Evolutionary conservation across 495 filamentous ascomycete species (phyloP).

Genomic region (Oleoguttula mirabilis): DNA sequence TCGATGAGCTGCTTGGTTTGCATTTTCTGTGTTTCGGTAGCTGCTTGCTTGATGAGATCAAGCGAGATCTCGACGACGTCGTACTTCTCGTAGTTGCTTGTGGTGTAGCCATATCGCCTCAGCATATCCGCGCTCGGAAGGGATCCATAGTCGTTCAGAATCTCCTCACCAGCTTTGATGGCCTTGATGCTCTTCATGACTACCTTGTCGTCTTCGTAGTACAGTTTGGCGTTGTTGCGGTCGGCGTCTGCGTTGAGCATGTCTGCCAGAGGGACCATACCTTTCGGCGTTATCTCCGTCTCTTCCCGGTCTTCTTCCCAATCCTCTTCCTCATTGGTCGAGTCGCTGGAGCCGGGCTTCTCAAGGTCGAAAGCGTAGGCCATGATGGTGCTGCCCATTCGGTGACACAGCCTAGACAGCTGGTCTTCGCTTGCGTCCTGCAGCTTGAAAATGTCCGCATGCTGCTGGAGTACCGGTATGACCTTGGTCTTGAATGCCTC

Average conservation of each 20-base stretch:
- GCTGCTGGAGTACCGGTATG: constrained; percentile 44
- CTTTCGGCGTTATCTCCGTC: constrained; percentile 51
- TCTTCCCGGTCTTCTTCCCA: constrained; percentile 52
- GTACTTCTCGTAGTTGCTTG: constrained; percentile 56
- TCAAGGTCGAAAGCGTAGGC: constrained; percentile 87
- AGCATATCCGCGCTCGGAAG: constrained; percentile 72
- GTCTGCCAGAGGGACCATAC: constrained; percentile 88
- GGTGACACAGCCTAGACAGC: constrained; percentile 49
- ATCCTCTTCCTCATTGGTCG: constrained; percentile 43
- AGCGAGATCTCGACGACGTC: constrained; percentile 73
- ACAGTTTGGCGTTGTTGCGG: constrained; percentile 60
- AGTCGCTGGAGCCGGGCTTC: constrained; percentile 31
- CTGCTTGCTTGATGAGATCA: constrained; percentile 40
- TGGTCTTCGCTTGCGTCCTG: constrained; percentile 32
- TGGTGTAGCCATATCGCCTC: constrained; percentile 81
- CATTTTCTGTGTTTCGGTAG: constrained; percentile 32
- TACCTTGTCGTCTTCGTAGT: constrained; percentile 52
- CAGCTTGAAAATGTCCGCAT: constrained; percentile 39
- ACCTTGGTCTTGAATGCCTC: constrained; percentile 51
- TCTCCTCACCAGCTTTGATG: constrained; percentile 60
- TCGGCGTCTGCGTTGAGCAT: constrained; percentile 85
- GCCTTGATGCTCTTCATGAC: constrained; percentile 54
- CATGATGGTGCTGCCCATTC: constrained; percentile 82
- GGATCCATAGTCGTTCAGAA: constrained; percentile 85
- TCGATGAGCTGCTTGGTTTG: constrained; percentile 26